Evolutionary conservation across 208 protist species (phyloP), one percentile per base, ranked within the genome.

Genomic region (Leishmania gerbilli): DNA sequence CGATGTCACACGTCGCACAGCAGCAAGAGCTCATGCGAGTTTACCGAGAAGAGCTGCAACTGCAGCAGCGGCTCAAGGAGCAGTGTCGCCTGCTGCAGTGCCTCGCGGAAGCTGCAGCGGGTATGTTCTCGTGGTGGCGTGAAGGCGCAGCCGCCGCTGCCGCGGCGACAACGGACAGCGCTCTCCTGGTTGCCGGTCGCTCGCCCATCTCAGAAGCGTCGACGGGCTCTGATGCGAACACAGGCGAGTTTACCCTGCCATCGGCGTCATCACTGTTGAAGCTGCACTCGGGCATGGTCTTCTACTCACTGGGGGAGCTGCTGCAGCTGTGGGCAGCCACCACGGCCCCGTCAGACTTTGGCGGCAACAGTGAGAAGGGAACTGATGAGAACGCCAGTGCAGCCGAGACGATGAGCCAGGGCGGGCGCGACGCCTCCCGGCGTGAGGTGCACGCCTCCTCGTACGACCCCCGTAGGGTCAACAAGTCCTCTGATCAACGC

Each of bases 231-330:
- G 21, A 71, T 11, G 67, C 31, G 2, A 37, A 47, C 67, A 47
- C 67, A 3, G 24, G 17, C 1, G 27, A 42, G 42, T 71, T 47
- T 11, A 19, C 13, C 40, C 19, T 47, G 7, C 27, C 65, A 21
- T 42, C 62, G 72, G n/a, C 71, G 21, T 9, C n/a, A 49, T 42
- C n/a, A 27, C 37, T 45, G 40, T 42, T 31, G 53, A 31, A 42
- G n/a, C 64, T 65, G 67, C 76, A 79, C 40, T 64, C 82, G 0
- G 67, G 77, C 1, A 76, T 85, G 60, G 71, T 71, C 51, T 79
- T 85, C 40, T 85, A 85, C 64, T 85, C 82, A 8, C 55, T 85
- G 17, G 82, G 77, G 15, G 82, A 85, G 45, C 82, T 85, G 27
- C 76, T 85, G n/a, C 60, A 60, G 37, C 71, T 85, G 37, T 58